Evolutionary conservation across 2,329 filamentous ascomycete species (phyloP).

Genomic region (Magnaporthiopsis rhizophila): DNA sequence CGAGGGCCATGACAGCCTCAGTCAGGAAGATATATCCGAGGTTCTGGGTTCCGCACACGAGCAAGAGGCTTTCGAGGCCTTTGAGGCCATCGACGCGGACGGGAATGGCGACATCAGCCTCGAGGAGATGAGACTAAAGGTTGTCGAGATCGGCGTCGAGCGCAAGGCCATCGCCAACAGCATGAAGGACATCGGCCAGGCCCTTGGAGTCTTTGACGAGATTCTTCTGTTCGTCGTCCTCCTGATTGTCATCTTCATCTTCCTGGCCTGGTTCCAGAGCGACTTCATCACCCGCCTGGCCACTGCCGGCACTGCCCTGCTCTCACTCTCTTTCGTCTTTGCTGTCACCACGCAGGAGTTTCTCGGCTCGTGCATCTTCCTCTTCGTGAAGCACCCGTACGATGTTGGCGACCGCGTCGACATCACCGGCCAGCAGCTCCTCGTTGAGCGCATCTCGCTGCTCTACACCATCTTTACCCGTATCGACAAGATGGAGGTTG

Average conservation of each 20-base stretch:
- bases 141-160: slow-evolving; percentile 76
- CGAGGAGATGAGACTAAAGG: slow-evolving; percentile 82
- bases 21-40: slow-evolving; percentile 73
- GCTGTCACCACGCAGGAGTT: slow-evolving; percentile 88
- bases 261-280: slow-evolving; percentile 83
- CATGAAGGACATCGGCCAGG: slow-evolving; percentile 96
- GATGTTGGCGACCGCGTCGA: slow-evolving; percentile 94
- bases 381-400: slow-evolving; percentile 97
- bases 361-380: slow-evolving; percentile 95
- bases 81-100: slow-evolving; percentile 73
- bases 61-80: slow-evolving; percentile 78
- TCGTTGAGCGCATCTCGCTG: slow-evolving; percentile 90
- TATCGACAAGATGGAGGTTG: slow-evolving; percentile 71
- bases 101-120: slow-evolving; percentile 89
- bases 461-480: slow-evolving; percentile 88
- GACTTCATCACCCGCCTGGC: slow-evolving; percentile 79
- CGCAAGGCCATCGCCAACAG: slow-evolving; percentile 83
- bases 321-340: slow-evolving; percentile 96
- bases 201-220: slow-evolving; percentile 82
- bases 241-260: slow-evolving; percentile 74
- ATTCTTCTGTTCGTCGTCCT: slow-evolving; percentile 76
- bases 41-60: slow-evolving; percentile 72
- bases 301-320: slow-evolving; percentile 81
- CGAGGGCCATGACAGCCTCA: slow-evolving; percentile 75
- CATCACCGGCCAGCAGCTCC: slow-evolving; percentile 59